Base-by-base conservation (phyloP, 2,329 filamentous ascomycete genomes). In the Cyphellophora attinorum region DNA sequence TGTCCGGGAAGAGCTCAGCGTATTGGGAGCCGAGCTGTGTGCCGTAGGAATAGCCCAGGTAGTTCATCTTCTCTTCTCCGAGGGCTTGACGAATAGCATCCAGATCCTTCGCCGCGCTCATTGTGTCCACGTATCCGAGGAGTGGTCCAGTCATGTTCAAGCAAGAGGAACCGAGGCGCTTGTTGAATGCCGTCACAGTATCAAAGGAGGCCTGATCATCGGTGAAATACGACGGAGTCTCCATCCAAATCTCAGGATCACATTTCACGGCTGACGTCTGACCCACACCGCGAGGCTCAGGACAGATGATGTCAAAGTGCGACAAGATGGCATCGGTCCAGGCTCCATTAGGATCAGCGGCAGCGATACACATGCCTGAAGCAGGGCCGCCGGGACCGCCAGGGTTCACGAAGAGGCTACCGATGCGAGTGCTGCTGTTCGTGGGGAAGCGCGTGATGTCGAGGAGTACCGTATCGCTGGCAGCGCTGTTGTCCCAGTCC, bases 1-100 rank as follows among this genome's bases (percentile, higher is more conserved):
- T 59, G 8, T 61, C 42, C 3, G 65, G 64, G 44, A 57, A 69
- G 2, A 67, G 51, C 38, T 59, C 50, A 1, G 64, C 63, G 41
- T 67, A 68, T 25, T 58, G 54, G 5, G 54, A 51, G 14, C 60
- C 65, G 11, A 68, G 50, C 41, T 62, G 58, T 2, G 60, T 60
- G 5, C 65, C 64, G 44, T 70, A 68, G 2, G 62, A 67, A 11
- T 61, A 42, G 5, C 64, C 65, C 1, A 66, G 37, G 27, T 51
- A 64, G 36, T 57, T 61, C 21, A 63, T 33, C 35, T 53, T 55
- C n/a, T 56, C 52, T 10, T 55, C 52, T 3, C 53, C 50, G 4
- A 64, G 45, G 3, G 52, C 58, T n/a, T 47, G 31, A 3, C 52
- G 55, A 4, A 60, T 45, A 12, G 55, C 53, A 27, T 60, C 57